phyloP scores from a whole-genome alignment of 1,284 basidiomycete genomes.

The Agaricales sp. region DNA sequence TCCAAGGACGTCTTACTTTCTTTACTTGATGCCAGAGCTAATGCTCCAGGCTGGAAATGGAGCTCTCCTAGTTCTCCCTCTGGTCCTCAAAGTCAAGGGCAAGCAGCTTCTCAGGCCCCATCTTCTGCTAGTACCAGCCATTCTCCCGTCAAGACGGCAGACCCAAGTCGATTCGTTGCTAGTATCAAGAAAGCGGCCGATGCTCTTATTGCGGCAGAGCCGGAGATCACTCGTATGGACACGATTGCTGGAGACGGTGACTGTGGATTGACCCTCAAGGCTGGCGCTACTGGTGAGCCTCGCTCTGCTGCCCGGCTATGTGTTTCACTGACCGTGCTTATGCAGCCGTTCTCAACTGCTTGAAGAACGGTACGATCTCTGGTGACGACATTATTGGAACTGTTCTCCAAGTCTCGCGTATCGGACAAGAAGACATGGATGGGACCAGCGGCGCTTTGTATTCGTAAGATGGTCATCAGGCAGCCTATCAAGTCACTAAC shows the following conservation, averaged over 20 bases:
- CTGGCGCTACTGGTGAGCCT: slow-evolving; percentile 23
- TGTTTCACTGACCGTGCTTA: too few species aligned
- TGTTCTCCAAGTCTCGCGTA: slow-evolving; percentile 38
- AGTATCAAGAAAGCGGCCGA: slow-evolving; percentile 59
- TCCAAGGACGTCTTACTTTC: slow-evolving; percentile 57
- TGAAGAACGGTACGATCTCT: background rate
- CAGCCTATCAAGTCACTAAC: slow-evolving; percentile 1
- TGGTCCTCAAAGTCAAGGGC: slow-evolving; percentile 14
- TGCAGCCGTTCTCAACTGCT: background rate
- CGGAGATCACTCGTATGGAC: slow-evolving; percentile 86
- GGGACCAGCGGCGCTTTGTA: slow-evolving; percentile 90
- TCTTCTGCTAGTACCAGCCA: slow-evolving; percentile 11
- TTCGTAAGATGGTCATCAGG: slow-evolving; percentile 55
- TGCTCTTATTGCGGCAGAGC: slow-evolving; percentile 68
- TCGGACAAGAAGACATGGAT: slow-evolving; percentile 83
- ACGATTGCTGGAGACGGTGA: slow-evolving; percentile 68
- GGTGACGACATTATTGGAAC: slow-evolving; percentile 38
- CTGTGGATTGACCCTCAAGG: slow-evolving; percentile 39
- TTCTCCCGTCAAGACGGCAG: slow-evolving; percentile 25
- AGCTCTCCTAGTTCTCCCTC: slow-evolving; percentile 32
- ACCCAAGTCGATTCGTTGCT: slow-evolving; percentile 40
- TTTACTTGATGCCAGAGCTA: slow-evolving; percentile 67
- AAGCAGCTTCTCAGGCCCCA: slow-evolving; percentile 12
- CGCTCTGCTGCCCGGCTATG: too few species aligned
- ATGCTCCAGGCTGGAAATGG: slow-evolving; percentile 83